Evolutionary conservation across 495 filamentous ascomycete genomes (phyloP).

Genomic region (Penicillium riverlandense): DNA sequence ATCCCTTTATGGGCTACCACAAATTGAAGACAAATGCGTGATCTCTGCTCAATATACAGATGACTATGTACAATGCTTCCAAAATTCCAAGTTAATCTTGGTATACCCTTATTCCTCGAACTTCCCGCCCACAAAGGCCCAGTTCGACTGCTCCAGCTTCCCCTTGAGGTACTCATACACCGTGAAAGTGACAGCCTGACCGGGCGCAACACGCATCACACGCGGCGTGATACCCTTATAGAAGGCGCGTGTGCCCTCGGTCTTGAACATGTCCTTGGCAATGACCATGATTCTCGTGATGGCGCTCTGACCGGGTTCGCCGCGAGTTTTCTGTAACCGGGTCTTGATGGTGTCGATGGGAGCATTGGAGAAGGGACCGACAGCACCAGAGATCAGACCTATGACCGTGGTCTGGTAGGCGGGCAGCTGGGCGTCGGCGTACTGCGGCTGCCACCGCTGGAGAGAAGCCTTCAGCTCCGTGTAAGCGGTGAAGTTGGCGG

Average conservation of each 20-base stretch:
- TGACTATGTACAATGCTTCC: constrained; percentile 12
- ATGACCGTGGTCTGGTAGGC: constrained; percentile 86
- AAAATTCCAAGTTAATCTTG: not conserved
- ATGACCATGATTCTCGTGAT: constrained; percentile 70
- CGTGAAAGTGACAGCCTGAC: constrained; percentile 96
- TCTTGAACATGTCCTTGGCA: constrained; percentile 89
- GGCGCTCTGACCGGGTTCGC: constrained; percentile 71
- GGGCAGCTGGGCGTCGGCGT: constrained; percentile 58
- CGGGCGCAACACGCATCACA: constrained; percentile 95
- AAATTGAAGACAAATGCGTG: no score
- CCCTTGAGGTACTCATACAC: constrained; percentile 91
- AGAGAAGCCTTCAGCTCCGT: constrained; percentile 80
- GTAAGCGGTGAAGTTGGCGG: constrained; percentile 98
- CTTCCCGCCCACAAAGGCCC: constrained; percentile 53
- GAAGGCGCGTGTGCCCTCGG: constrained; percentile 88
- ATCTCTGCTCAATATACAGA: no score
- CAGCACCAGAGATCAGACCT: constrained; percentile 85
- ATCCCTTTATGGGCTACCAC: no score
- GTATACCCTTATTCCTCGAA: constrained; percentile 61
- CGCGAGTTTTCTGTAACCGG: constrained; percentile 82
- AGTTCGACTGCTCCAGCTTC: constrained; percentile 66
- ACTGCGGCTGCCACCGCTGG: constrained; percentile 58
- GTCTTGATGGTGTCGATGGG: constrained; percentile 99
- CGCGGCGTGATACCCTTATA: constrained; percentile 98
- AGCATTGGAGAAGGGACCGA: constrained; percentile 92